phyloP scores from a whole-genome alignment of 2,329 filamentous ascomycete genomes.

The Botrytis byssoidea region DNA sequence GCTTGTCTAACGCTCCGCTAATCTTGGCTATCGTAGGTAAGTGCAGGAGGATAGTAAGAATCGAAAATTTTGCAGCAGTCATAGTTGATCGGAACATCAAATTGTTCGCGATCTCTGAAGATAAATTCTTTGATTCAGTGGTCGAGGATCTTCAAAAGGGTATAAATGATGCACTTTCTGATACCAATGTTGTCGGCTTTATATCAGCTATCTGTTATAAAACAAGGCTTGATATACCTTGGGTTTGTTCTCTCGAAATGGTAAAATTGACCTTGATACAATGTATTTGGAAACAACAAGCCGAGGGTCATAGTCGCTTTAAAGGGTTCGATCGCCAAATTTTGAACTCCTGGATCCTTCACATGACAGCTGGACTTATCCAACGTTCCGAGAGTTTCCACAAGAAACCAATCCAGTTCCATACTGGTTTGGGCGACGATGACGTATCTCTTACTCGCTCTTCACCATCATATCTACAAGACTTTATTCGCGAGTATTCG shows the following conservation, averaged over 20 bases:
- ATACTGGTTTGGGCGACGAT: constrained; percentile 78
- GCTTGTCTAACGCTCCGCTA: neutral
- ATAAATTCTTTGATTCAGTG: constrained; percentile 42
- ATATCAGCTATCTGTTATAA: constrained; percentile 83
- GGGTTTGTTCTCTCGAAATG: constrained; percentile 40
- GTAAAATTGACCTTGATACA: constrained; percentile 34
- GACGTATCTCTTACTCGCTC: constrained; percentile 69
- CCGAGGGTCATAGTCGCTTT: constrained; percentile 39
- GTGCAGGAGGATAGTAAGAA: constrained; percentile 72
- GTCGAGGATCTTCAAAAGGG: constrained; percentile 44
- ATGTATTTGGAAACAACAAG: constrained; percentile 29
- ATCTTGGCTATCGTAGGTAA: constrained; percentile 32
- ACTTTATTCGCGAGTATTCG: constrained; percentile 67
- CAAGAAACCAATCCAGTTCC: constrained; percentile 77
- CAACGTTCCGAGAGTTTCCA: constrained; percentile 43
- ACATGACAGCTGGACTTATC: constrained; percentile 60
- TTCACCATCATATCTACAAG: constrained; percentile 73
- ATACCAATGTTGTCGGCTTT: constrained; percentile 72
- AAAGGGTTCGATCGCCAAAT: constrained; percentile 59
- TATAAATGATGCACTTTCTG: constrained; percentile 57
- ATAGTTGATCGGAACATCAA: constrained; percentile 52
- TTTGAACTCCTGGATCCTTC: constrained; percentile 69
- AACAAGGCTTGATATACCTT: constrained; percentile 64
- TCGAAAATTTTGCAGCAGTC: constrained; percentile 68
- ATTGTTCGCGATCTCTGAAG: constrained; percentile 38